Evolutionary conservation across 2,329 filamentous ascomycete species (phyloP).

Genomic region (Botrytis cinerea): DNA sequence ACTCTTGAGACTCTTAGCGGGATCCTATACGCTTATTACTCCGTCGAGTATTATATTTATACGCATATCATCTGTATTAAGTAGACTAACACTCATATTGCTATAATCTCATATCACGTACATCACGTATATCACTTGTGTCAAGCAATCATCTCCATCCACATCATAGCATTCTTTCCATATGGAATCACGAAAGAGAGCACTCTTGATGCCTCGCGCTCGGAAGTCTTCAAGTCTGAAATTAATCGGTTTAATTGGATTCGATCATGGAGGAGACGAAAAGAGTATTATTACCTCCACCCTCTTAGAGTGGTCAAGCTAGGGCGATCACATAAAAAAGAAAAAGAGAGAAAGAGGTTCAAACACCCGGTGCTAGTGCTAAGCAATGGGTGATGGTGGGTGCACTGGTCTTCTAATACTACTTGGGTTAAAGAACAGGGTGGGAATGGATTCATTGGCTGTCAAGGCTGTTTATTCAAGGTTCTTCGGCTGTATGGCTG

Average conservation of each 20-base stretch:
- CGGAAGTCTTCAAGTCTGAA: not conserved
- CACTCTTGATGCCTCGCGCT: not conserved
- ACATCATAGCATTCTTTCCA: not conserved
- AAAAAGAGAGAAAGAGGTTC: not conserved
- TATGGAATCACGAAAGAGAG: not conserved
- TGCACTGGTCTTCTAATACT: conserved; percentile 4
- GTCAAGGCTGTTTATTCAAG: conserved; percentile 4
- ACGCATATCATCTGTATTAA: not conserved
- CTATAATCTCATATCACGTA: not conserved
- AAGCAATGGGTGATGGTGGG: conserved; percentile 10
- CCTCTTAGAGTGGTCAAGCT: conserved; percentile 7
- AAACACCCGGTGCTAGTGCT: conserved; percentile 6
- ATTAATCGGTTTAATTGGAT: not conserved
- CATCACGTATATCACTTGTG: not conserved
- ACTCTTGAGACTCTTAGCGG: conserved; percentile 7
- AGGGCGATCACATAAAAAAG: not conserved
- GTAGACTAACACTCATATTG: not conserved
- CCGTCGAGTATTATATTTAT: not conserved
- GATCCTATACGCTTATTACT: not conserved
- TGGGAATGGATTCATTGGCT: conserved; percentile 19
- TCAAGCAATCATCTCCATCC: not conserved
- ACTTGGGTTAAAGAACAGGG: not conserved
- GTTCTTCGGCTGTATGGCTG: conserved; percentile 10
- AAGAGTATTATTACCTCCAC: conserved; percentile 3
- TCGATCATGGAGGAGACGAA: conserved; percentile 3